phyloP scores from a whole-genome alignment of 192 early-diverging fungal genomes.

The Backusella morwellensis region DNA sequence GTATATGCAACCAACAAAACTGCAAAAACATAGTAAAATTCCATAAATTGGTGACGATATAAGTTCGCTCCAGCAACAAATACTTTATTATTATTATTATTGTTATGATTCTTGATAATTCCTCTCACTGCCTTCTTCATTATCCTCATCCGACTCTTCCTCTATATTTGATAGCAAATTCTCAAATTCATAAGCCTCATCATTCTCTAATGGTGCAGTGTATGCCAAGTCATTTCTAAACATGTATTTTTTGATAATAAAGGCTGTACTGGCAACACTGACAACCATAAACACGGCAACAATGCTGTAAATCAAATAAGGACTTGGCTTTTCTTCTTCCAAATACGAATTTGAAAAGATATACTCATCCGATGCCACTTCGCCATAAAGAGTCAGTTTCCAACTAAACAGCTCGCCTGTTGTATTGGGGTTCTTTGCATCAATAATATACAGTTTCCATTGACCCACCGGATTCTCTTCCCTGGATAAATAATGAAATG shows the following conservation, averaged over 20 bases:
- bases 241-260: constrained; percentile 12
- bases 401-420: constrained; percentile 63
- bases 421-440: constrained; percentile 51
- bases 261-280: background rate
- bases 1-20: too few relatives aligned
- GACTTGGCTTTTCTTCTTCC: background rate
- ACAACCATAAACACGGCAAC: background rate
- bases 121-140: background rate
- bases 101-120: background rate
- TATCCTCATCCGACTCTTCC: background rate
- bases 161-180: background rate
- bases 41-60: too few relatives aligned
- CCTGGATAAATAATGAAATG: constrained; percentile 45
- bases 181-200: constrained; percentile 13
- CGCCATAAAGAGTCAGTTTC: constrained; percentile 69
- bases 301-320: constrained; percentile 1
- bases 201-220: background rate
- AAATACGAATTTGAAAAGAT: background rate
- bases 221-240: background rate
- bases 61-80: background rate
- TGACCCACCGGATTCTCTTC: constrained; percentile 83
- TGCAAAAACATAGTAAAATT: too few relatives aligned
- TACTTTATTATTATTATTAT: background rate
- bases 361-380: constrained; percentile 24
- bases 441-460: constrained; percentile 77